A percentile compares a stretch with the other conserved stretches of the same genome.
Conservation (phyloP, 129 eudicot species). For the Logfia minima region DNA sequence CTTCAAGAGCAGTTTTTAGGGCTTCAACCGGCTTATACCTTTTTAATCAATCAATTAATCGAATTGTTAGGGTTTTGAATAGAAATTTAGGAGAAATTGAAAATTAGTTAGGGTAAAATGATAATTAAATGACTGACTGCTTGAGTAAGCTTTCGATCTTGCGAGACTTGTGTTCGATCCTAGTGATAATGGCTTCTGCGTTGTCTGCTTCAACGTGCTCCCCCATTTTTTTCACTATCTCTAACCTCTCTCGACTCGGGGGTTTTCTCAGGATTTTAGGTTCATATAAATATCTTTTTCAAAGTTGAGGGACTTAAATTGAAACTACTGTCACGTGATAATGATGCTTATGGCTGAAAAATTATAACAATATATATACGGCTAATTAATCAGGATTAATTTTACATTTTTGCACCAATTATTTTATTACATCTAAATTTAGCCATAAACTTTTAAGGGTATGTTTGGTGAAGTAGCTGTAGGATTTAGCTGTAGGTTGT, state of each 20-base stretch:
- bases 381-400: no score
- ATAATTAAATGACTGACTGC: conserved; percentile 48
- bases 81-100: not conserved
- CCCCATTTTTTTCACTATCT: conserved; percentile 40
- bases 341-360: no score
- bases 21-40: conserved; percentile 91
- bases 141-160: conserved; percentile 87
- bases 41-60: not conserved
- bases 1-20: conserved; percentile 84
- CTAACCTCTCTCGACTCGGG: not conserved
- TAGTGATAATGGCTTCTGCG: conserved; percentile 84
- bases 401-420: no score
- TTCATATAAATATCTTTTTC: not conserved
- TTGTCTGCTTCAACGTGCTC: conserved; percentile 81
- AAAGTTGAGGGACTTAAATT: conserved; percentile 3
- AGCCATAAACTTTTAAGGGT: no score
- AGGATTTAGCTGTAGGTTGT: no score
- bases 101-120: not conserved
- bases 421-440: no score
- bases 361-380: no score
- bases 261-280: not conserved
- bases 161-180: conserved; percentile 87
- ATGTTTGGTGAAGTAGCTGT: no score
- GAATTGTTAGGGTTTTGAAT: conserved; percentile 17
- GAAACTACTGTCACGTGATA: not conserved